A percentile compares a stretch with the other conserved stretches of the same genome.
These are phyloP conservation scores for Quercus mongolica DNA, from an alignment of 306 rosid species.

Conservation along the genomic window DNA sequence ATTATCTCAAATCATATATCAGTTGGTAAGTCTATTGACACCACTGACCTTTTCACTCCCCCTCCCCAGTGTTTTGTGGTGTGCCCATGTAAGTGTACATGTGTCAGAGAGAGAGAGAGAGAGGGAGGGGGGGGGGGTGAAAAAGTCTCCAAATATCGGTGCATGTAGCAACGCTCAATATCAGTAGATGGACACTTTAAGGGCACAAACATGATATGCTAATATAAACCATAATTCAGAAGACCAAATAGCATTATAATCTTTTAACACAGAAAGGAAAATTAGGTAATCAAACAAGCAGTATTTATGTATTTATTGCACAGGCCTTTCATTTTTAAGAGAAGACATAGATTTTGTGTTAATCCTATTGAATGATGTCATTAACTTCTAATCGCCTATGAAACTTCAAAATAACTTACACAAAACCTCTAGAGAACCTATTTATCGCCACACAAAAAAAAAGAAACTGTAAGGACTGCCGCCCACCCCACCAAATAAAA, in stretches of 20 bases:
- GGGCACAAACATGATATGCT: not conserved
- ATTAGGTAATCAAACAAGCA: not conserved
- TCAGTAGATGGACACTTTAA: not conserved
- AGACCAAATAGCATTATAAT: not conserved
- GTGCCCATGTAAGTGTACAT: too few species aligned
- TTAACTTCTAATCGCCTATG: not conserved
- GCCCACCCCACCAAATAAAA: not conserved
- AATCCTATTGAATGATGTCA: not conserved
- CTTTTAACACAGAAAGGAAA: not conserved
- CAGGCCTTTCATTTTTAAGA: not conserved
- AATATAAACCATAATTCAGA: not conserved
- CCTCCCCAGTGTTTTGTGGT: too few species aligned
- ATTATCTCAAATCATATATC: slow-evolving; percentile 4
- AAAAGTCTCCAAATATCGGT: too few species aligned
- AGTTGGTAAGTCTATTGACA: not conserved
- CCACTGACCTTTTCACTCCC: too few species aligned
- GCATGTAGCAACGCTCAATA: not conserved
- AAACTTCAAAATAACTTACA: not conserved
- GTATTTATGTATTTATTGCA: not conserved
- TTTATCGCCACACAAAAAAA: not conserved
- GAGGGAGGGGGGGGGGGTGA: too few species aligned
- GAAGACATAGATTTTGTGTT: not conserved
- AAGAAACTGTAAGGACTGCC: not conserved
- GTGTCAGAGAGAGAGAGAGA: too few species aligned
- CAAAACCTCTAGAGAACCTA: not conserved